phyloP scores from a whole-genome alignment of 768 basidiomycete genomes.

The Butyriboletus loyo region DNA sequence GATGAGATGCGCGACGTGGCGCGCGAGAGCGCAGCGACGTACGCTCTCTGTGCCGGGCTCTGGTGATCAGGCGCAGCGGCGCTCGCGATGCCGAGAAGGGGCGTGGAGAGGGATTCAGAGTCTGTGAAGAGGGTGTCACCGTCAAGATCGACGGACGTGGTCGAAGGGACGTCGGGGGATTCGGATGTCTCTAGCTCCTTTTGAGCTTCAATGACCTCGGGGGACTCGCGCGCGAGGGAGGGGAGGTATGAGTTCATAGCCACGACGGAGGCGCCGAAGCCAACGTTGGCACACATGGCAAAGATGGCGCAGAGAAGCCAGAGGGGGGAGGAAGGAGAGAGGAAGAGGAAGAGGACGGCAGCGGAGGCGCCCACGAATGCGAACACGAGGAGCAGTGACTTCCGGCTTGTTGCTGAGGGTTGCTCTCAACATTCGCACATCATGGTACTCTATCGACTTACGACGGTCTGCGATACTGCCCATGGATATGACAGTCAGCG shows the following conservation, averaged over 20 bases:
- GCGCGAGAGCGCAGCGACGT: conserved; percentile 59
- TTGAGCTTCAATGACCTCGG: conserved; percentile 49
- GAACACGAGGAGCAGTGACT: conserved; percentile 72
- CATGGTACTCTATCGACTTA: conserved; percentile 37
- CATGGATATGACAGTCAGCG: conserved; percentile 93
- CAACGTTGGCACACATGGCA: conserved; percentile 76
- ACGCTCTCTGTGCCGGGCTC: conserved; percentile 34
- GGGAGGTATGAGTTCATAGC: conserved; percentile 92
- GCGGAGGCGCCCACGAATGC: conserved; percentile 69
- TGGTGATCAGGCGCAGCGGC: conserved; percentile 8
- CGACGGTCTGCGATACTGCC: conserved; percentile 89
- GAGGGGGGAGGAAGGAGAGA: conserved; percentile 66
- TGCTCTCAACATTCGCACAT: background rate
- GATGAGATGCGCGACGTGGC: conserved; percentile 83
- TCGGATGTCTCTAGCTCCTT: conserved; percentile 24
- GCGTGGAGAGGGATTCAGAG: conserved; percentile 34
- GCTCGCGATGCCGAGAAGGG: conserved; percentile 30
- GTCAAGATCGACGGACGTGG: conserved; percentile 12
- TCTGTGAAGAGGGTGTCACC: conserved; percentile 1
- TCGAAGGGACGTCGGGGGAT: background rate
- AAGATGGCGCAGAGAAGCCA: conserved; percentile 71
- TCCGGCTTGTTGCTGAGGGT: conserved; percentile 63
- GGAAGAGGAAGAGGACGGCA: conserved; percentile 65
- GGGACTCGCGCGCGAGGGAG: conserved; percentile 60
- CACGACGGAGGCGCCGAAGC: conserved; percentile 83